These are phyloP conservation scores for Phaseolus coccineus DNA, from an alignment of 331 rosid species.

Conservation along the genomic window DNA sequence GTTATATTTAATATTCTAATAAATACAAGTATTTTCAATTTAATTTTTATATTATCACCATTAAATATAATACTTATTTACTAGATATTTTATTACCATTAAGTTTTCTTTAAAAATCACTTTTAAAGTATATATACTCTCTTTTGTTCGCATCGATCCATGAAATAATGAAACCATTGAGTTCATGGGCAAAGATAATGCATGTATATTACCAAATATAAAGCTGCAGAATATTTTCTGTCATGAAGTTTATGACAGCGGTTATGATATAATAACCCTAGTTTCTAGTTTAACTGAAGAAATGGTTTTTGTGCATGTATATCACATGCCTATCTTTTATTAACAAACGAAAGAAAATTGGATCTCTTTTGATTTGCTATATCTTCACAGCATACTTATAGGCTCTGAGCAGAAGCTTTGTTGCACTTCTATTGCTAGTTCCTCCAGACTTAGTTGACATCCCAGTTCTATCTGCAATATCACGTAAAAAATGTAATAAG, in stretches of 20 bases:
- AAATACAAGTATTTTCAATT: too few relatives aligned
- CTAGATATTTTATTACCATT: too few relatives aligned
- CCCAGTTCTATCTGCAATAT: conserved; percentile 81
- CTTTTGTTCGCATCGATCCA: not conserved
- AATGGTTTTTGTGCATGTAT: conserved; percentile 25
- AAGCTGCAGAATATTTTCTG: conserved; percentile 31
- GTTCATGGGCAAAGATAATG: conserved; percentile 3
- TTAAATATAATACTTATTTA: not conserved
- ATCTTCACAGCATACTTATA: conserved; percentile 40
- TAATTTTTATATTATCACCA: not conserved
- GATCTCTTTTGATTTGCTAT: conserved; percentile 30
- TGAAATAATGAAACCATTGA: not conserved
- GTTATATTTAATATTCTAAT: too few relatives aligned
- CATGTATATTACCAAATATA: not conserved
- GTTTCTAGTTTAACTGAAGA: conserved; percentile 12
- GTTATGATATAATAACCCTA: conserved; percentile 22
- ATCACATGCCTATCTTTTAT: conserved; percentile 36
- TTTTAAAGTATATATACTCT: not conserved
- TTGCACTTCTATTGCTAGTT: conserved; percentile 85
- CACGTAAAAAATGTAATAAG: not conserved
- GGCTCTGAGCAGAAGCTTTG: conserved; percentile 67
- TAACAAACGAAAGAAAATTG: conserved; percentile 28
- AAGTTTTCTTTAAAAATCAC: not conserved
- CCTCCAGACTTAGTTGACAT: conserved; percentile 90
- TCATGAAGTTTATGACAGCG: conserved; percentile 43